A percentile compares a stretch with the other conserved stretches of the same genome.
phyloP scores from a whole-genome alignment of 768 basidiomycete species.

The Tephrocybe rancida region DNA sequence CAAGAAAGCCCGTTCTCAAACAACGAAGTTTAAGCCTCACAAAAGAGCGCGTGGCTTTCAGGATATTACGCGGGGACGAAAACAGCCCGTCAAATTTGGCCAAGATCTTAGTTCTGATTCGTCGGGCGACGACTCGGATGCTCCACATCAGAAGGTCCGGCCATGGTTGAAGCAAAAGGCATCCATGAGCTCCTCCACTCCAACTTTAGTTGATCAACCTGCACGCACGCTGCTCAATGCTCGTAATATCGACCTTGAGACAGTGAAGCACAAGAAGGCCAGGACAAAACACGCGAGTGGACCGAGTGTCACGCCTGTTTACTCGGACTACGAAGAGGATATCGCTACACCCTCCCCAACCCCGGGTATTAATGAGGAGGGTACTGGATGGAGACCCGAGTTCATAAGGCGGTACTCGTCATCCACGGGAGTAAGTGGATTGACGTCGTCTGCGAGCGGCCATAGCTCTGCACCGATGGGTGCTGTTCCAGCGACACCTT shows the following conservation, averaged over 20 bases:
- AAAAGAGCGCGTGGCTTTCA: conserved; percentile 2
- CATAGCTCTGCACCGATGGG: conserved; percentile 14
- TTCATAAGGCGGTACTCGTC: conserved; percentile 47
- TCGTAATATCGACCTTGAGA: conserved; percentile 2
- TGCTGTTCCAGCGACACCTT: conserved; percentile 64
- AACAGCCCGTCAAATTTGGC: conserved; percentile 35
- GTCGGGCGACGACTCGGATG: conserved; percentile 29
- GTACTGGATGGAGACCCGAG: conserved; percentile 47
- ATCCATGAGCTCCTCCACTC: conserved; percentile 21
- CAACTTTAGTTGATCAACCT: conserved; percentile 18
- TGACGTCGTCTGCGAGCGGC: conserved; percentile 3
- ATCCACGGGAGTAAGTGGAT: conserved; percentile 5
- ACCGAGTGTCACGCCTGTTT: conserved; percentile 32
- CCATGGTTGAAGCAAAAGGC: conserved; percentile 18
- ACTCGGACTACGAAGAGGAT: conserved; percentile 55
- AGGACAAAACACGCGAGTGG: conserved; percentile 2
- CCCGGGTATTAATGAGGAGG: conserved; percentile 12
- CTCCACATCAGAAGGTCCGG: conserved; percentile 10
- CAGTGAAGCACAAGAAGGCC: conserved; percentile 13
- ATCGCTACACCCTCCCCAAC: conserved; percentile 22
- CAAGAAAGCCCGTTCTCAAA: conserved; percentile 26
- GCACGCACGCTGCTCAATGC: background rate
- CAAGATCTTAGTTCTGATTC: conserved; percentile 30
- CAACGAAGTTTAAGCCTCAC: conserved; percentile 10
- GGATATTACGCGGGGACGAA: conserved; percentile 19